Base-by-base conservation (phyloP, 306 rosid genomes). In the Rosa chinensis region DNA sequence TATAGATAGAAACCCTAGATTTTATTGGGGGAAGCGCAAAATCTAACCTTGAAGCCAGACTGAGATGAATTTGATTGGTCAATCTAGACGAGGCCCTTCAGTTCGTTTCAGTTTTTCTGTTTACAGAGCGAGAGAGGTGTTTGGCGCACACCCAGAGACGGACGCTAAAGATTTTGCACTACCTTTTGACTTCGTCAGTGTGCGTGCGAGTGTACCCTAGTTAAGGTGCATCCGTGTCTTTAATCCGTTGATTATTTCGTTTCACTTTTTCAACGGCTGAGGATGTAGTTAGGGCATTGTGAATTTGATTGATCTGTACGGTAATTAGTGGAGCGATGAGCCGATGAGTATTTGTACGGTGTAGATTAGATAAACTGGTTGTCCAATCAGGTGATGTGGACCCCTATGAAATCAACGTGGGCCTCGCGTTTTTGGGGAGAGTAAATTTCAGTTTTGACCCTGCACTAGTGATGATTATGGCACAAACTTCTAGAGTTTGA, bases 21-120 rank as follows among this genome's bases (percentile, higher is more conserved):
- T 67, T 52, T 6, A 48, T 20, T 21, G 23, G 50, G 35, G 48
- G 68, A 77, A 67, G 56, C 62, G 37, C 25, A 80, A 72, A 79
- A 40, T 28, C 59, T 13, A 76, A 86, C 89, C 91, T 81, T 47
- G 8, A 67, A 77, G 83, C 77, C 84, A 80, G 91, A 87, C 82
- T 68, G 79, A 77, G 28, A 74, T 55, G 68, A 64, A 18, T 48
- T 28, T 40, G 62, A 16, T 42, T 7, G 47, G n/a, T 64, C 35
- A 43, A 69, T 44, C 76, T 18, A 55, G 18, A n/a, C 17, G 74
- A 39, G 39, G 66, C 66, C 11, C 73, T 67, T 13, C 50, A n/a
- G 23, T 40, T 35, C 7, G 47, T 40, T 74, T 59, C 32, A 59
- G 40, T 74, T 74, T 20, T 73, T 21, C 28, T 32, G 55, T 45